A percentile compares a stretch with the other conserved stretches of the same genome.
phyloP scores from a whole-genome alignment of 2,329 filamentous ascomycete genomes.

The Teratosphaeria nubilosa region DNA sequence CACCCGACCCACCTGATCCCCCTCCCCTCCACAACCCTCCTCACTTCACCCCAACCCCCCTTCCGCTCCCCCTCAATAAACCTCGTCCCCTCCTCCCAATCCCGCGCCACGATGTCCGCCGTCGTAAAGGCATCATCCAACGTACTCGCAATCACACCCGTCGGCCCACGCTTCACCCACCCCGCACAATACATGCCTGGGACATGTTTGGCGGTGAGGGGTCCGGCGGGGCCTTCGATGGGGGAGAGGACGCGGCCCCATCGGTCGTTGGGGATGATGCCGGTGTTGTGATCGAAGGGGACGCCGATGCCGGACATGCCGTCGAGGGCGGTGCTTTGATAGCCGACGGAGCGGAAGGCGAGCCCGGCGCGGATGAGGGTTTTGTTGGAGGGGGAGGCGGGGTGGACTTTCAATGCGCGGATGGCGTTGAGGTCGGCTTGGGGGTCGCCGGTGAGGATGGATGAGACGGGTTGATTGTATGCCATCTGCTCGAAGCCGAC shows the following conservation, averaged over 20 bases:
- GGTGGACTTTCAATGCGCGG: conserved; percentile 16
- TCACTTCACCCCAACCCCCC: conserved; percentile 69
- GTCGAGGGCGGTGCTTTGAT: conserved; percentile 67
- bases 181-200: conserved; percentile 84
- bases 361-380: conserved; percentile 51
- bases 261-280: conserved; percentile 74
- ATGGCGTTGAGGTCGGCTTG: conserved; percentile 19
- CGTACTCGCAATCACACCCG: conserved; percentile 88
- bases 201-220: conserved; percentile 40
- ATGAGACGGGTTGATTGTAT: conserved; percentile 14
- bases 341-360: conserved; percentile 91
- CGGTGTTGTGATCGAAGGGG: conserved; percentile 63
- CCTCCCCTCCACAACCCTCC: conserved; percentile 45
- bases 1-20: conserved; percentile 61
- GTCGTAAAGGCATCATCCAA: conserved; percentile 92
- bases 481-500: conserved; percentile 55
- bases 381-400: conserved; percentile 22
- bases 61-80: conserved; percentile 32
- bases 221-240: conserved; percentile 28
- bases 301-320: conserved; percentile 66
- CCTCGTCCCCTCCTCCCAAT: conserved; percentile 49
- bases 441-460: conserved; percentile 17
- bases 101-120: conserved; percentile 70
- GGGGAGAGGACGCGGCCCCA: conserved; percentile 57
- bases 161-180: conserved; percentile 92